phyloP scores from a whole-genome alignment of 257 asterid species.

The Echium plantagineum region DNA sequence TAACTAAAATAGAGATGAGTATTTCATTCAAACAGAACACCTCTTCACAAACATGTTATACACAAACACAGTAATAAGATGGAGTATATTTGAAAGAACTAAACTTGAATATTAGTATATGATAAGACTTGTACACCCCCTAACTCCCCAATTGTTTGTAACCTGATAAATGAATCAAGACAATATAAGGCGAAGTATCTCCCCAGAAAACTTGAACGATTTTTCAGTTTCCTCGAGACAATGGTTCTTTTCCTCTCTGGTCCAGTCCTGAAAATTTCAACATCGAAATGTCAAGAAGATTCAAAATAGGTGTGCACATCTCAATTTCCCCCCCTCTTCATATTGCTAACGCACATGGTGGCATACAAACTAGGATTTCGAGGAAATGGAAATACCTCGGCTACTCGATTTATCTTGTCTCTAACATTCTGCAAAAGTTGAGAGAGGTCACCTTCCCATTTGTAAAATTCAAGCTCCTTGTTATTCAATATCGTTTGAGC shows the following conservation, averaged over 20 bases:
- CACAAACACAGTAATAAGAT: neutral
- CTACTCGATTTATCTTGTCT: constrained; percentile 68
- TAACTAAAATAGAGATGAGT: too few relatives aligned
- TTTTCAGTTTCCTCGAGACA: constrained; percentile 91
- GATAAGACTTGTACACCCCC: neutral
- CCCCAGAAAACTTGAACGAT: constrained; percentile 86
- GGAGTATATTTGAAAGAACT: neutral
- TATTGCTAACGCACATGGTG: neutral
- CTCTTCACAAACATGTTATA: neutral
- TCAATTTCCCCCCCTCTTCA: neutral
- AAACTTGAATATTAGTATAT: too few relatives aligned
- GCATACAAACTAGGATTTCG: neutral
- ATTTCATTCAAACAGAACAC: neutral
- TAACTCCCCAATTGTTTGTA: too few relatives aligned
- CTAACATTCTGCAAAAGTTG: constrained; percentile 77
- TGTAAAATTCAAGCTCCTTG: constrained; percentile 84
- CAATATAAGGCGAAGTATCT: constrained; percentile 66
- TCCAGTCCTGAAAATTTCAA: constrained; percentile 47
- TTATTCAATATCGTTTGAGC: constrained; percentile 58
- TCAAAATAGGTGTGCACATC: neutral
- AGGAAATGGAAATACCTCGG: constrained; percentile 38
- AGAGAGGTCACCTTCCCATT: constrained; percentile 81
- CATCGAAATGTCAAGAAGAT: constrained; percentile 3
- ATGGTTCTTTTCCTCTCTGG: constrained; percentile 75
- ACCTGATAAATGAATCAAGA: constrained; percentile 19